Base-by-base conservation (phyloP, 345 rosid species). In the Camelina hispida region DNA sequence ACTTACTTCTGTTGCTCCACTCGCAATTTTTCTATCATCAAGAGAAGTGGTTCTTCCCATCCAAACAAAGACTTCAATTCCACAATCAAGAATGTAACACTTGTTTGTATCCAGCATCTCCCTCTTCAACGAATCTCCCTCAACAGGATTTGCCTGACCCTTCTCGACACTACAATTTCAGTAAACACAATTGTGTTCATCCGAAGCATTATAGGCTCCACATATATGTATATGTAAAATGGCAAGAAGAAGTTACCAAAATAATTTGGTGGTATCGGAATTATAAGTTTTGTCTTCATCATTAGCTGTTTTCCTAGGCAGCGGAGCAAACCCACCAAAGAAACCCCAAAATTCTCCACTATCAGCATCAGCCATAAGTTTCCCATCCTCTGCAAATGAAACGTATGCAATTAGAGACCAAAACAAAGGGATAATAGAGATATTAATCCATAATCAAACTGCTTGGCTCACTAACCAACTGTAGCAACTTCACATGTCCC, bases 311-410 rank as follows among this genome's bases (percentile, higher is more conserved):
- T 92, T 92, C 78, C 97, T 84, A 20, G 97, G 91, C 55, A 95
- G 85, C 35, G 99, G 99, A 83, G 99, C 99, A 81, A 89, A 95
- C 10, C 99, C 99, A 79, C 99, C 99, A 78, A 95, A 95, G 52
- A 90, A 83, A 37, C 84, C 93, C 99, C 98, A 95, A 84, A 95
- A 95, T 62, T 95, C 99, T 67, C 99, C 98, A 82, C 89, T 84
- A 35, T 92, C 99, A 64, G 93, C 87, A 89, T 92, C 99, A 74
- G 98, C 98, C 99, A 95, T 95, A 83, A 95, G 82, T 77, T 78
- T 95, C 60, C 98, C 99, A 81, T 95, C 99, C 96, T 95, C 98
- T 95, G 73, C 74, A 76, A 43, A 43, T 71, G 64, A 62, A 34
- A 30, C 72, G 62, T 23, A 65, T 61, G 60, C 75, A 75, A 13